A percentile compares a stretch with the other conserved stretches of the same genome.
phyloP scores from a whole-genome alignment of 2,329 filamentous ascomycete genomes.

The Pestalotiopsis fici region DNA sequence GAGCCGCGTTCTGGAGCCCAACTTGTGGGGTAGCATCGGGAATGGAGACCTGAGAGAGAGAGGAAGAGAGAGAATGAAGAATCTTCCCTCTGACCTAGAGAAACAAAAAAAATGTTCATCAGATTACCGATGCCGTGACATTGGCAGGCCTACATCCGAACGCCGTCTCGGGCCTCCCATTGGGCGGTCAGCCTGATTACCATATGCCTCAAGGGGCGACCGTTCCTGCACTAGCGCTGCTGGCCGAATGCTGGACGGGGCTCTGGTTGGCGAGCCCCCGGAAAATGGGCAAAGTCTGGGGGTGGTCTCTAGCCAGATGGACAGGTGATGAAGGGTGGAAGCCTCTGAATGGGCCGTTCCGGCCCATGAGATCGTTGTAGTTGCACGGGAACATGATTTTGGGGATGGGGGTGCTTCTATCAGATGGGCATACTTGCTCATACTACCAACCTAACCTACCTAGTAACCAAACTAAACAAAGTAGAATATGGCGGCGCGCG shows the following conservation, averaged over 20 bases:
- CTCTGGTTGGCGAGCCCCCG: neutral
- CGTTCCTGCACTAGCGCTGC: constrained; percentile 8
- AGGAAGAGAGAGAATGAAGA: neutral
- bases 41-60: neutral
- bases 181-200: constrained; percentile 2
- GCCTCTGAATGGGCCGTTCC: constrained; percentile 6
- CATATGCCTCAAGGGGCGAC: neutral
- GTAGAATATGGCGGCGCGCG: too few species aligned
- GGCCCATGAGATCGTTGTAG: neutral
- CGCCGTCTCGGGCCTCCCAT: neutral
- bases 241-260: neutral
- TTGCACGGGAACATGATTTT: neutral
- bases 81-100: neutral
- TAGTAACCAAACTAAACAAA: too few species aligned
- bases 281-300: neutral
- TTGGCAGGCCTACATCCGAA: neutral
- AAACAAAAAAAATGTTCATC: neutral
- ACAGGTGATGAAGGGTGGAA: constrained; percentile 3
- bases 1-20: too few species aligned
- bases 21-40: neutral
- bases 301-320: neutral
- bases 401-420: neutral
- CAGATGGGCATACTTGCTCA: neutral
- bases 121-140: constrained; percentile 5
- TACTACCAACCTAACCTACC: neutral